A percentile compares a stretch with the other conserved stretches of the same genome.
Conservation (phyloP, 108 stramenopile species). For the Nitzschia putrida region DNA sequence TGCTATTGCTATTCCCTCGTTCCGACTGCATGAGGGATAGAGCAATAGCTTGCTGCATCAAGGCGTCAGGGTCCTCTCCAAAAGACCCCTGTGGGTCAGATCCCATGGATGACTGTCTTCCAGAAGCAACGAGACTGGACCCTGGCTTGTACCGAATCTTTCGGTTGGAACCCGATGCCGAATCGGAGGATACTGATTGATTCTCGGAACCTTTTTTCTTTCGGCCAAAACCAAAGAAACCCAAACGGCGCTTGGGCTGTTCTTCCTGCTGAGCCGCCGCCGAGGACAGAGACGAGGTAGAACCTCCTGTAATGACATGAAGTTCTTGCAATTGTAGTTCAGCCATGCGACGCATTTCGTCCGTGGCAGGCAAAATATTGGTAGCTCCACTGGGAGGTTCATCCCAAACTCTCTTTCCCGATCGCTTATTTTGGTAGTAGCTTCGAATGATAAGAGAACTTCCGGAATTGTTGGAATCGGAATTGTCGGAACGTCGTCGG, state of each 20-base stretch:
- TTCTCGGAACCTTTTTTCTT: conserved; percentile 19
- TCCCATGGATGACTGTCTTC: not conserved
- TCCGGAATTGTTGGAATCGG: conserved; percentile 9
- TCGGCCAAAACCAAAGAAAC: conserved; percentile 9
- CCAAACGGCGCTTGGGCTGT: conserved; percentile 1
- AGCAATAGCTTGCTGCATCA: conserved; percentile 34
- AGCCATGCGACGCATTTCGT: conserved; percentile 64
- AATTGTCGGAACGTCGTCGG: not conserved
- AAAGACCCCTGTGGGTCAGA: not conserved
- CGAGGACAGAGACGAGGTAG: too few species aligned
- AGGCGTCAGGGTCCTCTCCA: conserved; percentile 8
- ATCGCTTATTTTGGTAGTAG: conserved; percentile 68
- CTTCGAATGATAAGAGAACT: conserved; percentile 56
- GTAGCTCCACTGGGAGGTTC: conserved; percentile 82
- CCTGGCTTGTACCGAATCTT: conserved; percentile 39
- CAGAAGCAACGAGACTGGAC: not conserved
- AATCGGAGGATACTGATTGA: too few species aligned
- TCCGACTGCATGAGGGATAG: conserved; percentile 19
- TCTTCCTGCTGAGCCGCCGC: too few species aligned
- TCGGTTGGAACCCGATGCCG: not conserved
- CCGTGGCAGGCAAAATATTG: conserved; percentile 54
- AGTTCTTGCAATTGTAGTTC: conserved; percentile 65
- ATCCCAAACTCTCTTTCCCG: conserved; percentile 74
- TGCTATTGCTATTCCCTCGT: not conserved
- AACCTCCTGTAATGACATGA: conserved; percentile 21